Conservation (phyloP, 352 stramenopile genomes). For the Phytophthora sojae region DNA sequence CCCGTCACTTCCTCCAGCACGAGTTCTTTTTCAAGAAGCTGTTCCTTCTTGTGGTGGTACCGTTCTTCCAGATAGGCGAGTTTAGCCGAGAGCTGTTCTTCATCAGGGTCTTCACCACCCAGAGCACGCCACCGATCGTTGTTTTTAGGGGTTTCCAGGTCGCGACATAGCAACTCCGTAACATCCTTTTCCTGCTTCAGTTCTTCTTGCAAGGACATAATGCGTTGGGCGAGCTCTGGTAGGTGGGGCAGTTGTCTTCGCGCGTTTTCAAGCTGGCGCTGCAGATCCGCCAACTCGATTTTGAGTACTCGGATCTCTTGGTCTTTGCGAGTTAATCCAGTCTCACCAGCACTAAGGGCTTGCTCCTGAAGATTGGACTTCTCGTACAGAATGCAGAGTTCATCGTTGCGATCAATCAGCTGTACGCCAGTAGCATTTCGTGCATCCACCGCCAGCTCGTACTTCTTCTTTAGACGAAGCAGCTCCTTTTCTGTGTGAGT, state of each 20-base stretch:
- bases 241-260: constrained; percentile 79
- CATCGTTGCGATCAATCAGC: constrained; percentile 96
- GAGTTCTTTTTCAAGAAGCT: constrained; percentile 95
- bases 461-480: constrained; percentile 93
- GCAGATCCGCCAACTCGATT: constrained; percentile 85
- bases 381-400: constrained; percentile 96
- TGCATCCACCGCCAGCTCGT: constrained; percentile 89
- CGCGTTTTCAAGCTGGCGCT: constrained; percentile 85
- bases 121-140: constrained; percentile 88
- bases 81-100: constrained; percentile 89
- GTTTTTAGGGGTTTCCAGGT: constrained; percentile 93
- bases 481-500: constrained; percentile 92
- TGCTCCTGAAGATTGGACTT: constrained; percentile 92
- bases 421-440: constrained; percentile 92
- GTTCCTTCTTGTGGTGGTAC: constrained; percentile 92
- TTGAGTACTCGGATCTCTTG: constrained; percentile 78
- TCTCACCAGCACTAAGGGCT: constrained; percentile 81
- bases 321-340: constrained; percentile 84
- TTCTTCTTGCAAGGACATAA: constrained; percentile 84
- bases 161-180: constrained; percentile 89
- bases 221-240: constrained; percentile 81
- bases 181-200: constrained; percentile 87
- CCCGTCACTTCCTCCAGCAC: constrained; percentile 94
- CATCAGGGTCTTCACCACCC: constrained; percentile 89
- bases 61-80: constrained; percentile 87